phyloP scores from a whole-genome alignment of 148 eudicot species.

The Diospyros kaki region DNA sequence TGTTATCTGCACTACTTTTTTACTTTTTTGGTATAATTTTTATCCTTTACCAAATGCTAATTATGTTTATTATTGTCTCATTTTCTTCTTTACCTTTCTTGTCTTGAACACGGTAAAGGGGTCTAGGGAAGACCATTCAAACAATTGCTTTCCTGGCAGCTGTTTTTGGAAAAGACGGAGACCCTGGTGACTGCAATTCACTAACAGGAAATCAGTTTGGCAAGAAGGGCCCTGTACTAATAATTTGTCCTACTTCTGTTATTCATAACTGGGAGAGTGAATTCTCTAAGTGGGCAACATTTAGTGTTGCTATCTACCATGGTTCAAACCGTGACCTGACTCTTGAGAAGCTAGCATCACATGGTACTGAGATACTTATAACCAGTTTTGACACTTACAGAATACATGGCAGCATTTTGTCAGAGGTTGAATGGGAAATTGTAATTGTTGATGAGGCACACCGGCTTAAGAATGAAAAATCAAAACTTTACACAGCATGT shows the following conservation, averaged over 20 bases:
- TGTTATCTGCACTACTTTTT: neutral
- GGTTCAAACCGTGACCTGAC: constrained; percentile 87
- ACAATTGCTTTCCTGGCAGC: constrained; percentile 97
- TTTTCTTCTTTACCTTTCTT: constrained; percentile 1
- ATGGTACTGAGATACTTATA: constrained; percentile 67
- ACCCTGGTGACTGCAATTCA: constrained; percentile 22
- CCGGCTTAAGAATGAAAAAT: constrained; percentile 86
- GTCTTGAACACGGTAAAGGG: constrained; percentile 45
- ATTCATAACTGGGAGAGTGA: constrained; percentile 89
- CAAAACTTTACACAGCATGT: constrained; percentile 79
- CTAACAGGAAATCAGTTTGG: constrained; percentile 22
- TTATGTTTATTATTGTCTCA: constrained; percentile 1
- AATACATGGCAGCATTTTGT: constrained; percentile 59
- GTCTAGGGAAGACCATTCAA: constrained; percentile 96
- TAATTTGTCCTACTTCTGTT: constrained; percentile 86
- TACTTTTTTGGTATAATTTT: neutral
- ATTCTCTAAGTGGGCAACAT: constrained; percentile 84
- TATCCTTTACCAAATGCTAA: constrained; percentile 5
- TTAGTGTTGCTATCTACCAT: constrained; percentile 76
- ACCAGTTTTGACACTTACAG: constrained; percentile 94
- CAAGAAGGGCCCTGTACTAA: constrained; percentile 66
- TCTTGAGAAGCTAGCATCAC: constrained; percentile 62
- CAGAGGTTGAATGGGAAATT: constrained; percentile 71
- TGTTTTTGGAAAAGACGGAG: constrained; percentile 76
- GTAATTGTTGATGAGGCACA: constrained; percentile 92